A percentile compares a stretch with the other conserved stretches of the same genome.
phyloP scores from a whole-genome alignment of 345 rosid species.

The Syzygium oleosum region DNA sequence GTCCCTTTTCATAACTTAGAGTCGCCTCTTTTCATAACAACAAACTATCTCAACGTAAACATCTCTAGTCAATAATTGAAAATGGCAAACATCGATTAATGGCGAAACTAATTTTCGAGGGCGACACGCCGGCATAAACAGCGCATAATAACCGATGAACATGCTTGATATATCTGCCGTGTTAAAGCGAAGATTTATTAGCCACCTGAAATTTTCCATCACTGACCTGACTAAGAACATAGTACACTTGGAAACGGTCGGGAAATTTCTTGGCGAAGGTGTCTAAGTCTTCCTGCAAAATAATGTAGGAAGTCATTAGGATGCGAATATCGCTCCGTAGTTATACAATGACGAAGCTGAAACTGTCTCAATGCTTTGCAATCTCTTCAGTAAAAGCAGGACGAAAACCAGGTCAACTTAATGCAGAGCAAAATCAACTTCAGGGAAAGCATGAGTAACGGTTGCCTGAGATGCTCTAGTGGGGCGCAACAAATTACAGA shows the following conservation, averaged over 20 bases:
- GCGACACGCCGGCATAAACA: not conserved
- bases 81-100: not conserved
- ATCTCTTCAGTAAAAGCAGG: not conserved
- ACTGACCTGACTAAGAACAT: constrained; percentile 32
- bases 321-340: no score
- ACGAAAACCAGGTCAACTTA: not conserved
- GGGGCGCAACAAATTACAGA: not conserved
- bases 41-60: no score
- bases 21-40: no score
- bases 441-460: not conserved
- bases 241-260: constrained; percentile 25
- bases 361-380: no score
- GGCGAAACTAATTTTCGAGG: not conserved
- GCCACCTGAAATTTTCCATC: not conserved
- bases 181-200: not conserved
- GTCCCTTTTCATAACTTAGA: no score
- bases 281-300: constrained; percentile 33
- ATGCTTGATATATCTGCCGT: not conserved
- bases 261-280: constrained; percentile 18
- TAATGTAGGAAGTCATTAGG: not conserved
- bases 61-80: not conserved
- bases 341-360: no score
- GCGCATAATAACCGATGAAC: not conserved
- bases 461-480: not conserved
- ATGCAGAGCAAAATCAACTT: not conserved